Conservation (phyloP, 1,284 basidiomycete species). For the Pascua sp. region DNA sequence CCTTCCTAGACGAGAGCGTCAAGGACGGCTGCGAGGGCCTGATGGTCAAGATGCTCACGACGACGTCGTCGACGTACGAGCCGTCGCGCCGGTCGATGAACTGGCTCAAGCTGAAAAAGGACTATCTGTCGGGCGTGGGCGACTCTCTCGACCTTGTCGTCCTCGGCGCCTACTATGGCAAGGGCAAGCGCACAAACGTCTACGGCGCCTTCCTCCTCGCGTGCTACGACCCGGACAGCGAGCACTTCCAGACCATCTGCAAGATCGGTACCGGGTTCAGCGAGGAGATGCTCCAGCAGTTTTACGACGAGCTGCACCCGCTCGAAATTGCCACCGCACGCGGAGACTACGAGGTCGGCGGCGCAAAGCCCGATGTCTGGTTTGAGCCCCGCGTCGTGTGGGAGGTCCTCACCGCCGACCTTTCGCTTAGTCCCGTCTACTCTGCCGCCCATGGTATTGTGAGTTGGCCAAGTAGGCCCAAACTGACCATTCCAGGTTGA, state of each 20-base stretch:
- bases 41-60: conserved; percentile 98
- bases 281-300: conserved; percentile 80
- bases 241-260: conserved; percentile 93
- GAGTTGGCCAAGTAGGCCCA: conserved; percentile 38
- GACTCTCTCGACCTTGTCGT: conserved; percentile 97
- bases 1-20: conserved; percentile 92
- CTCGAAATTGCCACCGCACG: conserved; percentile 60
- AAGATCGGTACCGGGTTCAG: conserved; percentile 99
- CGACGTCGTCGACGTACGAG: conserved; percentile 87
- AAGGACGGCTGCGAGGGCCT: conserved; percentile 98
- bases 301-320: conserved; percentile 75
- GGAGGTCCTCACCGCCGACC: conserved; percentile 96
- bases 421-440: conserved; percentile 95
- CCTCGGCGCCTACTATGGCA: conserved; percentile 93
- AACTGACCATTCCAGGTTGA: conserved; percentile 59
- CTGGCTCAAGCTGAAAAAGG: conserved; percentile 99
- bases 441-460: conserved; percentile 94
- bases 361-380: conserved; percentile 90
- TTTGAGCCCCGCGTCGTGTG: conserved; percentile 93
- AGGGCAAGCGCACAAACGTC: conserved; percentile 94
- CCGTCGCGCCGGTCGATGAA: conserved; percentile 92
- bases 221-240: conserved; percentile 85
- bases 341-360: conserved; percentile 76
- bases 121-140: conserved; percentile 93
- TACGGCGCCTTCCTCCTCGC: conserved; percentile 95